Evolutionary conservation across 2,329 filamentous ascomycete genomes (phyloP).

Genomic region (Claviceps paspali): DNA sequence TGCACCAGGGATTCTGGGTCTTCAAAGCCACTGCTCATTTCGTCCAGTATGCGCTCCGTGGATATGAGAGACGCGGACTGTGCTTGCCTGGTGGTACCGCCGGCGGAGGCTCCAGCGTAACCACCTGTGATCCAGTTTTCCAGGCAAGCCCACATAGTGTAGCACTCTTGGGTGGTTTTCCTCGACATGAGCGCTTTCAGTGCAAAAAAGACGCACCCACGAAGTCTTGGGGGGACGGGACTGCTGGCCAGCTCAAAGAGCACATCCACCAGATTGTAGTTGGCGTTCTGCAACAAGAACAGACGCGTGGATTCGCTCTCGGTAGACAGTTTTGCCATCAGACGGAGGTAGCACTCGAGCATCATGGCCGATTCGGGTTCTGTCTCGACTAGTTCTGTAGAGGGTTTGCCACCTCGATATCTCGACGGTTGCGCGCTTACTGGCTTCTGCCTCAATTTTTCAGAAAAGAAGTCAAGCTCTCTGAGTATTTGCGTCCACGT

Average conservation of each 20-base stretch:
- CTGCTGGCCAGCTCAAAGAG: slow-evolving; percentile 69
- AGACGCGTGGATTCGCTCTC: slow-evolving; percentile 58
- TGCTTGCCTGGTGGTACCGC: slow-evolving; percentile 16
- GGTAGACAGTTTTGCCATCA: slow-evolving; percentile 67
- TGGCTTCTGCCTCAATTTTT: slow-evolving; percentile 61
- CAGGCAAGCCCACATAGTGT: slow-evolving; percentile 64
- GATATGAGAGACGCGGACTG: slow-evolving; percentile 23
- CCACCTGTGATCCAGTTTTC: slow-evolving; percentile 64
- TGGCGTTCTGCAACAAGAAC: slow-evolving; percentile 54
- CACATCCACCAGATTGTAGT: slow-evolving; percentile 54
- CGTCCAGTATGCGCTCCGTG: slow-evolving; percentile 54
- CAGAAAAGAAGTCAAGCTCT: slow-evolving; percentile 73
- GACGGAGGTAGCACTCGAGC: slow-evolving; percentile 82
- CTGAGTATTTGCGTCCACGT: slow-evolving; percentile 89
- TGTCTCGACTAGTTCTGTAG: slow-evolving; percentile 53
- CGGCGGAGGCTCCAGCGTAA: slow-evolving; percentile 26
- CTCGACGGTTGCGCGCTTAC: slow-evolving; percentile 21
- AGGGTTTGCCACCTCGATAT: slow-evolving; percentile 44
- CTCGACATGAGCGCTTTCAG: slow-evolving; percentile 60
- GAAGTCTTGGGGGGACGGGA: slow-evolving; percentile 58
- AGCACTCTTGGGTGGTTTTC: slow-evolving; percentile 52
- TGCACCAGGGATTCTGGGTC: slow-evolving; percentile 74
- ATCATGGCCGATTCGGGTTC: slow-evolving; percentile 94
- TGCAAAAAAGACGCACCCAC: slow-evolving; percentile 71
- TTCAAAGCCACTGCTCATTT: slow-evolving; percentile 66